These are phyloP conservation scores for Crassisporium funariophilum DNA, from an alignment of 768 basidiomycete genomes.

Conservation along the genomic window DNA sequence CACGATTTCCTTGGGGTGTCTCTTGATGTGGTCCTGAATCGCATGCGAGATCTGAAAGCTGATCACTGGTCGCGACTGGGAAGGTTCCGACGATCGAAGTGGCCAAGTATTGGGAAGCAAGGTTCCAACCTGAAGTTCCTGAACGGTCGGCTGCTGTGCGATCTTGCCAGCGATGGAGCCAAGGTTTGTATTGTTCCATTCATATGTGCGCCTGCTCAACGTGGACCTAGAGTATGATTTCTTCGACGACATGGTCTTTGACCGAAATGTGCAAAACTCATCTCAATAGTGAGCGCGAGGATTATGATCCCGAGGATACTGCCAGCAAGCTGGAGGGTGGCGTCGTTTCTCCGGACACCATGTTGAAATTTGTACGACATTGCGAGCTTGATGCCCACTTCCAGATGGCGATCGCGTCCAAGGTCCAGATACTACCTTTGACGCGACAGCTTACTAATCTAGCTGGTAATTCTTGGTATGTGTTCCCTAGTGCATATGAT, in stretches of 20 bases:
- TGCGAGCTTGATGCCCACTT: slow-evolving; percentile 96
- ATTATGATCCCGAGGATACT: slow-evolving; percentile 96
- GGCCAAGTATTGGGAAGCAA: slow-evolving; percentile 80
- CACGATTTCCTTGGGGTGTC: slow-evolving; percentile 92
- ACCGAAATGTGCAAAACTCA: slow-evolving; percentile 96
- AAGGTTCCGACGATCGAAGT: slow-evolving; percentile 81
- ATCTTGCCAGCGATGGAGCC: slow-evolving; percentile 92
- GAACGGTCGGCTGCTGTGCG: slow-evolving; percentile 85
- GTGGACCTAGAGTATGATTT: slow-evolving; percentile 80
- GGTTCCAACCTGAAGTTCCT: slow-evolving; percentile 84
- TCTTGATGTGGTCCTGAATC: slow-evolving; percentile 86
- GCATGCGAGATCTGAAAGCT: slow-evolving; percentile 87
- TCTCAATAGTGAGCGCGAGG: slow-evolving; percentile 83
- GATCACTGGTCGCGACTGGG: slow-evolving; percentile 96
- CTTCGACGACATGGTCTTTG: slow-evolving; percentile 96
- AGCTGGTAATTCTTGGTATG: slow-evolving; percentile 95
- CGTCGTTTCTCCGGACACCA: slow-evolving; percentile 69
- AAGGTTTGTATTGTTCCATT: slow-evolving; percentile 55
- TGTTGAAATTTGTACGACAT: slow-evolving; percentile 88
- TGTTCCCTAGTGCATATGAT: slow-evolving; percentile 1
- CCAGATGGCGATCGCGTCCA: slow-evolving; percentile 94
- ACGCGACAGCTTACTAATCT: slow-evolving; percentile 94
- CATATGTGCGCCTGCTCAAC: not conserved
- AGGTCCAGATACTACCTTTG: slow-evolving; percentile 91
- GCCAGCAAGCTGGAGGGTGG: slow-evolving; percentile 87